phyloP scores from a whole-genome alignment of 116 monocot species.

The Thalassia testudinum region DNA sequence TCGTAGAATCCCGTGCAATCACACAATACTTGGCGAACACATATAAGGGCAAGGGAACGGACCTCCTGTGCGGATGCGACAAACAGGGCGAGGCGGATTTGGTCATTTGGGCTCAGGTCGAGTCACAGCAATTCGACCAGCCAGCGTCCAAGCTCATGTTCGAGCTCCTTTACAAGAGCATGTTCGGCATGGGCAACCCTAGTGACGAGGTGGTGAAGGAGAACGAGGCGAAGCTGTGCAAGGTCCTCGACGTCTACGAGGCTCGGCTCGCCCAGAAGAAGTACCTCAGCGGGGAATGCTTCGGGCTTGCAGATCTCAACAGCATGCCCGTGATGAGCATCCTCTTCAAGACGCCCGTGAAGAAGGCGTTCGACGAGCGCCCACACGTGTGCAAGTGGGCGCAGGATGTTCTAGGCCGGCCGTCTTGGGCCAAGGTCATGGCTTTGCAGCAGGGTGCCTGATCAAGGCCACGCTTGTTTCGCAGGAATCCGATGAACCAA shows the following conservation, averaged over 20 bases:
- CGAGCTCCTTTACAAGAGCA: slow-evolving; percentile 9
- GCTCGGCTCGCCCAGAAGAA: slow-evolving; percentile 13
- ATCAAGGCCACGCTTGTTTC: no score
- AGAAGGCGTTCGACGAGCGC: slow-evolving; percentile 5
- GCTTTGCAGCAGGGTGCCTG: neutral
- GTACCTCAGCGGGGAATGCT: slow-evolving; percentile 30
- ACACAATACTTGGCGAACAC: slow-evolving; percentile 15
- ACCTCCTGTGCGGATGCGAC: neutral
- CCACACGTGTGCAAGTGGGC: slow-evolving; percentile 10
- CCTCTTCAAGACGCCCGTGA: slow-evolving; percentile 3
- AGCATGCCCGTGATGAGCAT: slow-evolving; percentile 5
- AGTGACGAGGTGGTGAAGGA: slow-evolving; percentile 10
- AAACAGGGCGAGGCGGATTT: slow-evolving; percentile 9
- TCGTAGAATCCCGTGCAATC: slow-evolving; percentile 32
- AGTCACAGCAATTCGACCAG: slow-evolving; percentile 24
- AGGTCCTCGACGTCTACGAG: slow-evolving; percentile 42
- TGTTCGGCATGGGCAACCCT: slow-evolving; percentile 6
- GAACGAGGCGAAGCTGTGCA: slow-evolving; percentile 12
- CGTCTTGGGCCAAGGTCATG: slow-evolving; percentile 8
- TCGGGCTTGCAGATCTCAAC: slow-evolving; percentile 30
- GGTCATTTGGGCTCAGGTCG: slow-evolving; percentile 29
- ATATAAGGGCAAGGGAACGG: slow-evolving; percentile 2
- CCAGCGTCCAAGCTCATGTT: slow-evolving; percentile 10
- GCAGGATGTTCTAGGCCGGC: neutral
- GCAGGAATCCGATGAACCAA: no score